Evolutionary conservation across 2,329 filamentous ascomycete genomes (phyloP), one percentile per base, ranked within the genome.

Genomic region (Cercospora sp.): DNA sequence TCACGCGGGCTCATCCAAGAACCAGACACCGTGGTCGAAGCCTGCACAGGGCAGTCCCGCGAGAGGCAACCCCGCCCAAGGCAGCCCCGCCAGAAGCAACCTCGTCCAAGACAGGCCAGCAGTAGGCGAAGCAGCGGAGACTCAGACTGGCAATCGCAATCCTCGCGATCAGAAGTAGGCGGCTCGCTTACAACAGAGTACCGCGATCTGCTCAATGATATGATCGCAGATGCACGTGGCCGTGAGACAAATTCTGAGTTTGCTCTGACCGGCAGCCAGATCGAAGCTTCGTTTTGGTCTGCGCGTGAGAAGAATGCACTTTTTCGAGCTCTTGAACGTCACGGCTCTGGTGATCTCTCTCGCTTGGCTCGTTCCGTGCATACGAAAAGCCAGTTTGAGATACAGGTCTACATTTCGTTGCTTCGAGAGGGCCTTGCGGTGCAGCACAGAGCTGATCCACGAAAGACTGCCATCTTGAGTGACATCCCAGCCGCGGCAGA

Each of bases 401-500:
- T 95, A 37, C 85, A 85, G 30, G 87, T 90, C 61, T 93, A 93
- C 76, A 77, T 96, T 4, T 75, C 82, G 6, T 77, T 91, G 0
- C 83, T 97, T 5, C 82, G 88, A 9, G 81, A 84, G 21, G 84
- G 78, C 2, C 69, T 82, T 1, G 72, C 51, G 43, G 81, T 5
- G 78, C 83, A 40, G 76, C 79, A 24, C 80, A 83, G 45, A n/a
- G 51, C 28, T 24, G 53, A 18, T 81, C 81, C 71, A 69, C 49
- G 73, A 74, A 18, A 73, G 77, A 59, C 70, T 81, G 75, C 72
- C 77, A 28, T 71, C 87, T 32, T 78, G 82, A 81, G 82, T 10
- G 88, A 93, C 65, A 81, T 92, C 1, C 89, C 90, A 0, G 89
- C 91, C 1, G 93, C 94, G 0, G 76, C 86, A 1, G 93, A 97